These are phyloP conservation scores for Emericellopsis cladophorae DNA, from an alignment of 2,329 filamentous ascomycete species.

Conservation along the genomic window DNA sequence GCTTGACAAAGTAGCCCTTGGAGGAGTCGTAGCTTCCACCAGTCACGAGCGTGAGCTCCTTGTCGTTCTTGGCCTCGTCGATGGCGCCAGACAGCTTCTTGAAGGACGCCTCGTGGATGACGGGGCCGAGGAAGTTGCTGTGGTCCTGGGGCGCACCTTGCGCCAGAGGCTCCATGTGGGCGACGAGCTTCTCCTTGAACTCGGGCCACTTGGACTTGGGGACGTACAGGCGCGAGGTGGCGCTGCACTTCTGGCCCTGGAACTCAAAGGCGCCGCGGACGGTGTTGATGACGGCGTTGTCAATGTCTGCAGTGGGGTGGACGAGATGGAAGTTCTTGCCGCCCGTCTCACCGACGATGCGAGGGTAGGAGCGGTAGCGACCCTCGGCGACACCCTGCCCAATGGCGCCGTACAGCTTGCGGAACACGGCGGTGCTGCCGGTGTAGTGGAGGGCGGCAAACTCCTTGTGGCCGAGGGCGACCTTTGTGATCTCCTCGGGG, in stretches of 20 bases:
- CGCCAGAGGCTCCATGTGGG: slow-evolving; percentile 58
- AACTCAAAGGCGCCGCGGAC: slow-evolving; percentile 82
- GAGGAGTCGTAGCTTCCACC: slow-evolving; percentile 68
- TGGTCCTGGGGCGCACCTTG: slow-evolving; percentile 58
- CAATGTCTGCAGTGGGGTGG: slow-evolving; percentile 63
- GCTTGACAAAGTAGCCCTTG: slow-evolving; percentile 73
- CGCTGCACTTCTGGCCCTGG: slow-evolving; percentile 86
- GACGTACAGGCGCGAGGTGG: slow-evolving; percentile 69
- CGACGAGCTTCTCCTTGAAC: slow-evolving; percentile 53
- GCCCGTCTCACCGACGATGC: slow-evolving; percentile 81
- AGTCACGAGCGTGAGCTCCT: slow-evolving; percentile 56
- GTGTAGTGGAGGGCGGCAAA: slow-evolving; percentile 94
- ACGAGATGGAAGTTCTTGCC: slow-evolving; percentile 90
- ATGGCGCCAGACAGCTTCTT: slow-evolving; percentile 68
- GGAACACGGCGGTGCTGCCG: slow-evolving; percentile 84
- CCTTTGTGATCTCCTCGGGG: slow-evolving; percentile 69
- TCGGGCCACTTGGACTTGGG: slow-evolving; percentile 62
- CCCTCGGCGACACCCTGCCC: slow-evolving; percentile 69
- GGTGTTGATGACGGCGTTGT: slow-evolving; percentile 70
- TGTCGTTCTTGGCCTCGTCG: slow-evolving; percentile 65
- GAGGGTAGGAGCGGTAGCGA: slow-evolving; percentile 73
- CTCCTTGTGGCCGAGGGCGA: slow-evolving; percentile 61
- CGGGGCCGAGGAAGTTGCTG: slow-evolving; percentile 73
- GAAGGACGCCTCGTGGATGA: slow-evolving; percentile 74
- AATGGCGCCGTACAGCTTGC: slow-evolving; percentile 77